A percentile compares a stretch with the other conserved stretches of the same genome.
phyloP scores from a whole-genome alignment of 2,329 filamentous ascomycete species.

The Xylariaceae sp. region DNA sequence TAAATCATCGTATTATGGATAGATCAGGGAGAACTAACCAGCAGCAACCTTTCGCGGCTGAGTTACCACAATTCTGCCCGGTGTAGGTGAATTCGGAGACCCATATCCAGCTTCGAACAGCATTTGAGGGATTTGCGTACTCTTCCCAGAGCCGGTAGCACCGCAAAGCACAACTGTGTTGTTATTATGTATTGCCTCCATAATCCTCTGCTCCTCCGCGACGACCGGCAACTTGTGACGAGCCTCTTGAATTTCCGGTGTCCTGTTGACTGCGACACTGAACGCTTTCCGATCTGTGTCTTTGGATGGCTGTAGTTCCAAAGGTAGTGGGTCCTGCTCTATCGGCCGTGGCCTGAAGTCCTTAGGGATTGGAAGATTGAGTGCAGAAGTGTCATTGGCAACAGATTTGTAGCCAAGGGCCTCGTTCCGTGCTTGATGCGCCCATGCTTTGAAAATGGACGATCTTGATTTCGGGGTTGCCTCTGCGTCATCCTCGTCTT shows the following conservation, averaged over 20 bases:
- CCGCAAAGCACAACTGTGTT: conserved; percentile 88
- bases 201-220: conserved; percentile 92
- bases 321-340: conserved; percentile 68
- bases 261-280: conserved; percentile 67
- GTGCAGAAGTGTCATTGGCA: conserved; percentile 38
- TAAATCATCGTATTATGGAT: background rate
- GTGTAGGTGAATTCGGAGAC: conserved; percentile 69
- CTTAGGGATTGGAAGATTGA: conserved; percentile 52
- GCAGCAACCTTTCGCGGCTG: conserved; percentile 93
- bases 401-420: conserved; percentile 63
- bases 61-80: conserved; percentile 91
- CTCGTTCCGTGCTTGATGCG: conserved; percentile 78
- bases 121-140: conserved; percentile 95
- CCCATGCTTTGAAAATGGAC: conserved; percentile 90
- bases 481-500: conserved; percentile 28
- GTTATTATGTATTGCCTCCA: conserved; percentile 95
- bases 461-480: conserved; percentile 38
- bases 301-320: conserved; percentile 59
- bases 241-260: conserved; percentile 70
- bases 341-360: conserved; percentile 64
- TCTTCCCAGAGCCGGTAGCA: conserved; percentile 94
- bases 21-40: conserved; percentile 3
- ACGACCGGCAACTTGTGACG: conserved; percentile 83
- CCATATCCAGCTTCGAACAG: conserved; percentile 92
- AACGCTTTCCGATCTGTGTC: conserved; percentile 67